Evolutionary conservation across 176 grass and related monocot species (phyloP), one percentile per base, ranked within the genome.

Genomic region (Musa schizocarpa): DNA sequence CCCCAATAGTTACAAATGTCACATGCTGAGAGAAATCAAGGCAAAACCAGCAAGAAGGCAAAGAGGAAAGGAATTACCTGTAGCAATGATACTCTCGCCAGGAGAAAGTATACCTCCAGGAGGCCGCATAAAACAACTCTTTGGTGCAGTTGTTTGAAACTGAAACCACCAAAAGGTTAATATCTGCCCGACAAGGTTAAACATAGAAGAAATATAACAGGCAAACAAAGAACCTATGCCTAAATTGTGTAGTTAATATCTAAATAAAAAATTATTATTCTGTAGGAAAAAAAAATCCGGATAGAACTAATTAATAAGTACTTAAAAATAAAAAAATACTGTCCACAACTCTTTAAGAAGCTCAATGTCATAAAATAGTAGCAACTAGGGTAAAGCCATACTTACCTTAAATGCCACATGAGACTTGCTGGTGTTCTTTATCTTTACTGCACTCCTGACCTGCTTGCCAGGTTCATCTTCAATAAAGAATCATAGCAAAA

Each of bases 81-180:
- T 96, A 66, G 92, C 89, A 80, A 96, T 90, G 61, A 96, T 84
- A 82, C 78, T 86, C 73, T 96, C 89, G 2, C 92, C 92, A 67
- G 92, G 92, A 86, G 89, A 88, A 76, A 96, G 89, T 78, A 92
- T 82, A 11, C 87, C 87, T 0, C 92, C 92, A 0, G 92, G 92
- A 64, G 92, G 92, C 75, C 92, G 87, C 92, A 96, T 96, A 78
- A 92, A 96, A 69, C 92, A 96, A 75, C 92, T 92, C 81, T 96
- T 96, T 3, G 92, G 92, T 64, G 89, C 92, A 53, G 92, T 96
- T 73, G 92, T 96, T 96, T 96, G 92, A 74, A 96, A 96, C 92
- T 96, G 76, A 6, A 78, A 68, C 11, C 20, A 68, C 51, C 34
- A 43, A 51, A 25, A 51, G 11, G 4, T 43, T 43, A 43, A 43